These are phyloP conservation scores for Didymella arachidicola DNA, from an alignment of 2,329 filamentous ascomycete genomes.

Conservation along the genomic window DNA sequence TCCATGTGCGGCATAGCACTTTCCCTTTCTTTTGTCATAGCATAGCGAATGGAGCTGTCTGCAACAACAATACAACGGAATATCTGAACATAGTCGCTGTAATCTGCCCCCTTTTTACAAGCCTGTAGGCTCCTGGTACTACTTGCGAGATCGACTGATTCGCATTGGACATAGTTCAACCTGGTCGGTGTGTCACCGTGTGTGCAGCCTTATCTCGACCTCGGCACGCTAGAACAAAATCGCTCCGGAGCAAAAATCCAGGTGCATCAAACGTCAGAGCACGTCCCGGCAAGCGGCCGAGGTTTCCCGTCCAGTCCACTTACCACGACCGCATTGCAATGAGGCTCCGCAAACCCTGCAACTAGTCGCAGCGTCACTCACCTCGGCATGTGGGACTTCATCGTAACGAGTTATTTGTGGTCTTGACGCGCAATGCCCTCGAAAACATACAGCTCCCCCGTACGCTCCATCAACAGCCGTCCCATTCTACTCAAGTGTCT, in stretches of 20 bases:
- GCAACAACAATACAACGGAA: neutral
- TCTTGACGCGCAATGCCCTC: constrained; percentile 1
- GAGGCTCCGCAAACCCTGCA: constrained; percentile 6
- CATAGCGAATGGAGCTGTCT: constrained; percentile 16
- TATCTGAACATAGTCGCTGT: too few species aligned
- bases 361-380: constrained; percentile 11
- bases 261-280: constrained; percentile 6
- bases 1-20: constrained; percentile 2
- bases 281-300: constrained; percentile 6
- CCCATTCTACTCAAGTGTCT: neutral
- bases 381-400: neutral
- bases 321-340: constrained; percentile 9
- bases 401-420: neutral
- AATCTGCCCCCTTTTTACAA: neutral
- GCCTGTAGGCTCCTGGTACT: neutral
- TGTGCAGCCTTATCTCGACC: constrained; percentile 2
- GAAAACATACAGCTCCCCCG: neutral
- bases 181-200: too few species aligned
- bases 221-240: constrained; percentile 9
- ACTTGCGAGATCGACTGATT: neutral
- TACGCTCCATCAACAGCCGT: neutral
- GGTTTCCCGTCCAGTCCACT: constrained; percentile 9
- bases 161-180: neutral
- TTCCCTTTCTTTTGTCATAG: constrained; percentile 13
- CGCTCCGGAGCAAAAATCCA: neutral